Percentiles rank a stretch among this genome's conserved stretches.
Evolutionary conservation across 1,284 basidiomycete species (phyloP).

Genomic region (Pyrrhoderma lamaoense): DNA sequence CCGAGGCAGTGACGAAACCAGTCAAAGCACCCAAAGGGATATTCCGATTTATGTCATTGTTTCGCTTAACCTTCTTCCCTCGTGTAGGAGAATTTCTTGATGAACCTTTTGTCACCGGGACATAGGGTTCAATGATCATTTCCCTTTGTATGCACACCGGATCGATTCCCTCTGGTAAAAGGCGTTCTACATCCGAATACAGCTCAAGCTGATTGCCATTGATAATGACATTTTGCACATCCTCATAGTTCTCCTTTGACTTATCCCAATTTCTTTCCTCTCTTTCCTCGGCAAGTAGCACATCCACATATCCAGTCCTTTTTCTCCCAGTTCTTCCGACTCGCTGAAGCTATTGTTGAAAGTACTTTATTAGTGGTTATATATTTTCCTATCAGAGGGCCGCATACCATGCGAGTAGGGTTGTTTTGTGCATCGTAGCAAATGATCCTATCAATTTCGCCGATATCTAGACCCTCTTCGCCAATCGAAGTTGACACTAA

Average conservation of each 20-base stretch:
- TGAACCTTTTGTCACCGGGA: constrained; percentile 25
- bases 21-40: constrained; percentile 56
- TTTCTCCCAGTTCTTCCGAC: constrained; percentile 95
- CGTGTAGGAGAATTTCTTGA: constrained; percentile 25
- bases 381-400: background rate
- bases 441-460: constrained; percentile 95
- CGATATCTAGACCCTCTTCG: constrained; percentile 99
- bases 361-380: background rate
- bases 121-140: constrained; percentile 74
- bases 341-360: constrained; percentile 73
- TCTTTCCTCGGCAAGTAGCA: constrained; percentile 86
- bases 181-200: constrained; percentile 83
- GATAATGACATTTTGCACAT: constrained; percentile 86
- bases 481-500: constrained; percentile 96
- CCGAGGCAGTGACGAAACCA: constrained; percentile 57
- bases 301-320: constrained; percentile 83
- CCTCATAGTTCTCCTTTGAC: constrained; percentile 81
- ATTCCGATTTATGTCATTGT: constrained; percentile 57
- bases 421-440: constrained; percentile 98
- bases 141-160: constrained; percentile 75
- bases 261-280: constrained; percentile 92
- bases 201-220: constrained; percentile 84
- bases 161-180: constrained; percentile 74
- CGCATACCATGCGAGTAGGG: constrained; percentile 86
- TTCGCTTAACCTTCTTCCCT: constrained; percentile 59